phyloP scores from a whole-genome alignment of 768 basidiomycete genomes.

The Lentinula sp. region DNA sequence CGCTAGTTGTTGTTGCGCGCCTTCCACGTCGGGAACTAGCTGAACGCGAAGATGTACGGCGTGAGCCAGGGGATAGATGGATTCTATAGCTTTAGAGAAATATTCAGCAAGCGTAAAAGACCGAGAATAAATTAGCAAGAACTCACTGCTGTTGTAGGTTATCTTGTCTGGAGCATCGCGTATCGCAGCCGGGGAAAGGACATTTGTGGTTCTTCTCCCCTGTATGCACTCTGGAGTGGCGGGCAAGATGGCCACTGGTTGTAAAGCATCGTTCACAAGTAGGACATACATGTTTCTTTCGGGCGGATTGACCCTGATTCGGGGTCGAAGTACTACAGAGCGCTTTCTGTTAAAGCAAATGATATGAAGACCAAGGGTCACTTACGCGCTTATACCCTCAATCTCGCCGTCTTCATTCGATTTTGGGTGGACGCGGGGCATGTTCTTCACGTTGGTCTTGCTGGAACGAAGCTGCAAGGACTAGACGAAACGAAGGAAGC shows the following conservation, averaged over 20 bases:
- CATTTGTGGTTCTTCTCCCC: conserved; percentile 91
- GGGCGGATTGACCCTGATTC: conserved; percentile 11
- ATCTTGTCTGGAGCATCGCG: conserved; percentile 84
- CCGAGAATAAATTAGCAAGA: neutral
- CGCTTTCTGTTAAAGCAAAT: neutral
- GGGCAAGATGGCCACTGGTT: conserved; percentile 83
- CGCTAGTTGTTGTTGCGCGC: conserved; percentile 16
- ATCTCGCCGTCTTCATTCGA: neutral
- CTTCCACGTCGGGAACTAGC: conserved; percentile 40
- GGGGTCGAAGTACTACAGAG: neutral
- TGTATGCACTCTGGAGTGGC: conserved; percentile 86
- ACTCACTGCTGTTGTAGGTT: conserved; percentile 67
- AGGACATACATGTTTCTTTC: conserved; percentile 58
- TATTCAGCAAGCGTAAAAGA: neutral
- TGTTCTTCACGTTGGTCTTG: neutral
- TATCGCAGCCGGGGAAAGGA: conserved; percentile 93
- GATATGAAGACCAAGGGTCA: neutral
- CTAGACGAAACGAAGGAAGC: neutral
- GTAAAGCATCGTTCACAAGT: conserved; percentile 79
- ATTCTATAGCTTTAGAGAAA: conserved; percentile 58
- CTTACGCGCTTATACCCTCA: neutral
- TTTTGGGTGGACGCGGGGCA: conserved; percentile 5
- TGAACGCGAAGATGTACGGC: conserved; percentile 60
- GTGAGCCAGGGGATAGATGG: conserved; percentile 74
- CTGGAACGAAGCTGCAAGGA: neutral